Conservation (phyloP, 2,329 filamentous ascomycete genomes). For the Hymenoscyphus albidus region DNA sequence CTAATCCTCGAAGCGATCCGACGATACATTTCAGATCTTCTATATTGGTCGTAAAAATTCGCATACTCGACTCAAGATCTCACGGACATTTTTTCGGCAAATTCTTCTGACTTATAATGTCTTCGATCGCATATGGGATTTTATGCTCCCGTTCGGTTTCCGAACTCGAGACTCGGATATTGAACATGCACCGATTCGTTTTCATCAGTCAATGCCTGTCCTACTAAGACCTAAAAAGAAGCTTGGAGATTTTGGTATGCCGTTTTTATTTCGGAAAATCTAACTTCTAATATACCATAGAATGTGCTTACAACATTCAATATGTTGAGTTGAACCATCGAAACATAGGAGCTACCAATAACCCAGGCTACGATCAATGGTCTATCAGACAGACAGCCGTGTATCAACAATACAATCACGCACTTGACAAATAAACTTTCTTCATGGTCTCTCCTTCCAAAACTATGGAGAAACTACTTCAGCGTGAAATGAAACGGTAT, state of each 20-base stretch:
- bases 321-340: constrained; percentile 18
- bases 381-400: constrained; percentile 19
- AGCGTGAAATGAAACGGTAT: neutral
- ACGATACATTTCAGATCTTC: neutral
- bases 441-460: constrained; percentile 15
- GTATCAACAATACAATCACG: constrained; percentile 18
- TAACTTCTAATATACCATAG: constrained; percentile 9
- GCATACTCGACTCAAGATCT: constrained; percentile 15
- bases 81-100: constrained; percentile 10
- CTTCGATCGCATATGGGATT: constrained; percentile 20
- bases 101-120: constrained; percentile 12
- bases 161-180: constrained; percentile 18
- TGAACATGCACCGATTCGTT: constrained; percentile 14
- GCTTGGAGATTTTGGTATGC: constrained; percentile 17
- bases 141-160: constrained; percentile 20
- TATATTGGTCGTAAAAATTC: constrained; percentile 19
- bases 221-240: neutral
- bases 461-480: no score
- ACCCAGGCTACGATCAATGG: constrained; percentile 21
- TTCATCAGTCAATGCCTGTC: constrained; percentile 8
- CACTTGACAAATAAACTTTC: constrained; percentile 9
- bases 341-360: neutral
- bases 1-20: no score
- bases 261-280: neutral
- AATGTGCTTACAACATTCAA: constrained; percentile 21